phyloP scores from a whole-genome alignment of 2,329 filamentous ascomycete genomes.

The Dactylellina sp. region DNA sequence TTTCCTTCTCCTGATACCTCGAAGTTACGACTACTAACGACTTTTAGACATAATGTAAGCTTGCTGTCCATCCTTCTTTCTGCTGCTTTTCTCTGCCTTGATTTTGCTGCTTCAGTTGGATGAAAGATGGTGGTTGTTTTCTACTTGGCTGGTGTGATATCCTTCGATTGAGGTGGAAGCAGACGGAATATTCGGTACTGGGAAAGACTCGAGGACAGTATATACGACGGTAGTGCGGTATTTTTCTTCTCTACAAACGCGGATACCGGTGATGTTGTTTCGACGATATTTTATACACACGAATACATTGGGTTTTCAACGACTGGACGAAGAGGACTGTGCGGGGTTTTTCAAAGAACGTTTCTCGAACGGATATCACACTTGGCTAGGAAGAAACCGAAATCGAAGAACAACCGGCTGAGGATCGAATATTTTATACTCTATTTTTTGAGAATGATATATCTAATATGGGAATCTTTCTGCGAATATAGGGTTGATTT shows the following conservation, averaged over 20 bases:
- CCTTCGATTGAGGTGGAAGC: neutral
- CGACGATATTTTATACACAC: constrained; percentile 1
- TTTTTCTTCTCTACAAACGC: neutral
- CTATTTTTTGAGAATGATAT: neutral
- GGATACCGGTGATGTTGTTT: neutral
- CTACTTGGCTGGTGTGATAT: constrained; percentile 14
- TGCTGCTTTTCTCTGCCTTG: too few relatives aligned
- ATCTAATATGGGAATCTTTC: constrained; percentile 53
- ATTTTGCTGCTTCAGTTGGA: constrained; percentile 7
- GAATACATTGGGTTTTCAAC: constrained; percentile 1
- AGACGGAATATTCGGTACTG: neutral
- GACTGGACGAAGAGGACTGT: constrained; percentile 18
- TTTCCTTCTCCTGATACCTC: constrained; percentile 11
- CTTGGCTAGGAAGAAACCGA: neutral
- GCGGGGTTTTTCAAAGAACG: constrained; percentile 13
- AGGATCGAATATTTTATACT: neutral
- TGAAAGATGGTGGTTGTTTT: constrained; percentile 5
- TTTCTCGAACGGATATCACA: constrained; percentile 4
- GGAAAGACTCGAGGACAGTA: neutral
- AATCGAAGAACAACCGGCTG: neutral
- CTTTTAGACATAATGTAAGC: constrained; percentile 49
- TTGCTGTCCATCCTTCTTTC: constrained; percentile 4
- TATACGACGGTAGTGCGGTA: neutral
- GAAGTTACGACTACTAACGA: constrained; percentile 50
- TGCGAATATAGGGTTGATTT: constrained; percentile 88